Conservation (phyloP, 2,329 filamentous ascomycete genomes). For the Aspergillus unguis region DNA sequence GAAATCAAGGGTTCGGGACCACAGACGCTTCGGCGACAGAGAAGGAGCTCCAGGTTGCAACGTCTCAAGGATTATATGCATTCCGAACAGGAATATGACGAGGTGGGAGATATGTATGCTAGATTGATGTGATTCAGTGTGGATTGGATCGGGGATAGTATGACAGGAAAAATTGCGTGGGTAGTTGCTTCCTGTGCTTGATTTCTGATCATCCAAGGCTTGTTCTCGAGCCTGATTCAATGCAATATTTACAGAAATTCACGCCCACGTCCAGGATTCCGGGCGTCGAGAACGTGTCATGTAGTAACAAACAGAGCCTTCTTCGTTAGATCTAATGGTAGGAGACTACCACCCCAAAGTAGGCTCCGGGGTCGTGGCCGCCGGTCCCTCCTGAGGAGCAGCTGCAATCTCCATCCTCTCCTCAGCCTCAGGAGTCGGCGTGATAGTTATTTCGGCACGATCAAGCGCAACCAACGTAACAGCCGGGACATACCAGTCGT, state of each 20-base stretch:
- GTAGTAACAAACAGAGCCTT: no score
- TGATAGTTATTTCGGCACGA: not conserved
- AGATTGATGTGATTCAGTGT: constrained; percentile 4
- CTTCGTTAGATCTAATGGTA: no score
- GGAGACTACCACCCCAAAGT: constrained; percentile 2
- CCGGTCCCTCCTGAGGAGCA: not conserved
- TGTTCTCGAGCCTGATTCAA: not conserved
- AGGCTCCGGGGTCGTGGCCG: not conserved
- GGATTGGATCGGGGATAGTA: not conserved
- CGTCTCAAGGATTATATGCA: constrained; percentile 5
- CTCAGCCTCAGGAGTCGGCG: constrained; percentile 14
- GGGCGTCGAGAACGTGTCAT: no score
- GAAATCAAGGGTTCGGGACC: not conserved
- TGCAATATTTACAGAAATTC: not conserved
- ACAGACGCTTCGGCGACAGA: not conserved
- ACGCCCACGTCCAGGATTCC: no score
- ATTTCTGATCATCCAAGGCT: no score
- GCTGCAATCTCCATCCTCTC: not conserved
- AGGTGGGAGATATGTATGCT: constrained; percentile 6
- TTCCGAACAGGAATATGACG: constrained; percentile 7
- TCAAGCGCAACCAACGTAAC: constrained; percentile 19
- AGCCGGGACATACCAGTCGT: constrained; percentile 22
- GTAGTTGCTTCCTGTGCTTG: not conserved
- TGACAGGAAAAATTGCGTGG: not conserved
- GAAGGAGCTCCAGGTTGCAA: not conserved